Base-by-base conservation (phyloP, 1,139 yeast species). In the Yamadazyma oceani region DNA sequence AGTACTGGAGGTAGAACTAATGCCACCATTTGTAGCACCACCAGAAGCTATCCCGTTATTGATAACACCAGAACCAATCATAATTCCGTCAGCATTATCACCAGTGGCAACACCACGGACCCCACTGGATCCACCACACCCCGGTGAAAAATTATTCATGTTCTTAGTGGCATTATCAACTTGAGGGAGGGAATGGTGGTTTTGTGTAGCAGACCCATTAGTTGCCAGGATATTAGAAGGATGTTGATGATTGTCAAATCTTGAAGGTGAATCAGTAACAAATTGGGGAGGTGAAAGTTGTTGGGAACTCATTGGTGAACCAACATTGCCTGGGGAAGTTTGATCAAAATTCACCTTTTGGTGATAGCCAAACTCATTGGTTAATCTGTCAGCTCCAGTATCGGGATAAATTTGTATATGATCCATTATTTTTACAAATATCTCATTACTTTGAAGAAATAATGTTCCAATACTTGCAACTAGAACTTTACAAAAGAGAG, bases 331-430 rank as follows among this genome's bases (percentile, higher is more conserved):
- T 14, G 17, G 15, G 4, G n/a, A 10, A 10, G 19, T 14, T n/a
- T 15, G 30, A 11, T 27, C 30, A 27, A 15, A 27, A 9, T 15
- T 12, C 30, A 27, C 16, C 21, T 27, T 27, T 6, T 27, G n/a
- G 8, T 26, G 14, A 14, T 11, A 26, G 3, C 21, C 21, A 5
- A 19, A 19, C 5, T 19, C 21, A 19, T 8, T 19, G 10, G n/a
- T 13, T n/a, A 27, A 27, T 15, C 12, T 27, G 21, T 27, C 30
- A 12, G 21, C 9, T 10, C 11, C n/a, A 16, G 30, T 9, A 12
- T 27, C 30, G 21, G 19, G 19, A 10, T 27, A 21, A 16, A 27
- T 14, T 27, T 27, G 30, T 15, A 27, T 27, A 7, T 16, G 30
- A 16, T 27, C 30, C 30, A 27, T 27, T 19, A 10, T 17, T 16